These are phyloP conservation scores for Pichia ethanolica DNA, from an alignment of 805 yeast genomes.

Conservation along the genomic window DNA sequence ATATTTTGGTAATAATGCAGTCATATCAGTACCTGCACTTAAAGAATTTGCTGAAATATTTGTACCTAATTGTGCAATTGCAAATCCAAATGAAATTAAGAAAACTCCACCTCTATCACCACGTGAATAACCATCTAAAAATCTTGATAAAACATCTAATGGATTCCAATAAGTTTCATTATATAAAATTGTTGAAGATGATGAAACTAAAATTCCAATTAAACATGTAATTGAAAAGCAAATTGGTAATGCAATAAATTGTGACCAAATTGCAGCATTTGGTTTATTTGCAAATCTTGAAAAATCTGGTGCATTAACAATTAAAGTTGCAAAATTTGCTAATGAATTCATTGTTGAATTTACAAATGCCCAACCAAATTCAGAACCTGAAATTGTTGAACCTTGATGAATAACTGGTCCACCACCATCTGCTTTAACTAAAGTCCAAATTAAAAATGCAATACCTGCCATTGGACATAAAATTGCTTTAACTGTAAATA, in stretches of 20 bases:
- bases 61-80: constrained; percentile 71
- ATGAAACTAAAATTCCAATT: constrained; percentile 78
- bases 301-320: constrained; percentile 85
- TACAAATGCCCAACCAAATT: constrained; percentile 77
- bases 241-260: constrained; percentile 60
- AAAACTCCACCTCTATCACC: constrained; percentile 79
- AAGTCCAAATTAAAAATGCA: constrained; percentile 77
- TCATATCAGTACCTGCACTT: constrained; percentile 67
- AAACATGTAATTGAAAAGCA: constrained; percentile 75
- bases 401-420: constrained; percentile 62
- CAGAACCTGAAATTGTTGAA: constrained; percentile 47
- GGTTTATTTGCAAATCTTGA: constrained; percentile 68
- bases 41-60: constrained; percentile 67
- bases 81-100: constrained; percentile 61
- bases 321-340: constrained; percentile 84
- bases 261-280: constrained; percentile 46
- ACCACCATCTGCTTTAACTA: constrained; percentile 70
- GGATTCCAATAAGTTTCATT: constrained; percentile 80
- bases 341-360: constrained; percentile 70
- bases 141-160: constrained; percentile 60
- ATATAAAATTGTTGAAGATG: constrained; percentile 63
- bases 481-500: constrained; percentile 75
- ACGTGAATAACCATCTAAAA: constrained; percentile 44
- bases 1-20: constrained; percentile 56
- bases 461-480: constrained; percentile 79